Percentiles rank a stretch among this genome's conserved stretches.
These are phyloP conservation scores for Blakeslea trispora DNA, from an alignment of 371 early-diverging fungal genomes.

Conservation along the genomic window DNA sequence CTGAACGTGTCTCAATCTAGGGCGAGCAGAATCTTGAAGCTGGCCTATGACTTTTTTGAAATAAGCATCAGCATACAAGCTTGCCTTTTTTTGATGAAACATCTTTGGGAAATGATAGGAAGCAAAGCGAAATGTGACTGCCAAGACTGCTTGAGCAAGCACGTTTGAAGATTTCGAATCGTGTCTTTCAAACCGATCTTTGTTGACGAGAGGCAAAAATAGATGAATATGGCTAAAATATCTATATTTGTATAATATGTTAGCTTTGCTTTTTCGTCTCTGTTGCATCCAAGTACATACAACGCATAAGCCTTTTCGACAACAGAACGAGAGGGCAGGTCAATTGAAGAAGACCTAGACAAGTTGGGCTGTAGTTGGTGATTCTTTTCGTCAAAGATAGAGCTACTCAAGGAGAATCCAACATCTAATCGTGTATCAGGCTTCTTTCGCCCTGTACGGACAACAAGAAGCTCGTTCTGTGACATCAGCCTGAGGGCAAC, in stretches of 20 bases:
- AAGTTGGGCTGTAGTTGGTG: neutral
- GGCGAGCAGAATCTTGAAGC: constrained; percentile 31
- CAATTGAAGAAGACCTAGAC: neutral
- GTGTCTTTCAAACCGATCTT: constrained; percentile 48
- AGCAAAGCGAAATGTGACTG: constrained; percentile 50
- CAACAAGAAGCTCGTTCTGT: constrained; percentile 45
- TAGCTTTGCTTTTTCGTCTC: neutral
- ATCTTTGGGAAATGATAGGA: constrained; percentile 31
- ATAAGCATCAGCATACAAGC: constrained; percentile 37
- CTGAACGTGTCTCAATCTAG: constrained; percentile 46
- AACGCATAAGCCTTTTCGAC: constrained; percentile 22
- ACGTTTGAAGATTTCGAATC: constrained; percentile 39
- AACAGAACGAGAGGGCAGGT: constrained; percentile 9
- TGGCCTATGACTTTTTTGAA: constrained; percentile 42
- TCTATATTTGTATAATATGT: constrained; percentile 28
- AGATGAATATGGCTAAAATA: constrained; percentile 62
- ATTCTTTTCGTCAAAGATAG: constrained; percentile 30
- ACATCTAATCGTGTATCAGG: constrained; percentile 35
- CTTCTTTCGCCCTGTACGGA: constrained; percentile 30
- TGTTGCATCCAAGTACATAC: constrained; percentile 25
- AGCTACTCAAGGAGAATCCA: constrained; percentile 40
- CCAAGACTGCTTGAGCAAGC: constrained; percentile 52
- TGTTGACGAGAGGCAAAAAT: constrained; percentile 59
- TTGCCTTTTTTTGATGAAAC: constrained; percentile 19
- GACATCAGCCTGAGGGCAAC: constrained; percentile 41